Base-by-base conservation (phyloP, 257 asterid species). In the Solanum corneliomulleri region DNA sequence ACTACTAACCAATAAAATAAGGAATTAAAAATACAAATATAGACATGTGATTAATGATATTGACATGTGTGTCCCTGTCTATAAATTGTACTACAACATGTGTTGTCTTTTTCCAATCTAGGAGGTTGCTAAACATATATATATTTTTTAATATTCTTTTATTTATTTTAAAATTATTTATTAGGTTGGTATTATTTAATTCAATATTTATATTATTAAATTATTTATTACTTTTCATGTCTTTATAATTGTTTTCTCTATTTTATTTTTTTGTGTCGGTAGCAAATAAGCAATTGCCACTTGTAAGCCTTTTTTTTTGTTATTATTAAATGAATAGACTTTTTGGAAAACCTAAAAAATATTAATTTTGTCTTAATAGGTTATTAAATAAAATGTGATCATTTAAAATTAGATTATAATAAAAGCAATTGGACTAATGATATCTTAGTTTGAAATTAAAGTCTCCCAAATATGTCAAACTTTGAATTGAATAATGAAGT, bases 191-290 rank as follows among this genome's bases (percentile, higher is more conserved):
- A 23, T 31, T 39, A 84, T 16, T 83, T 33, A 15, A 60, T 62
- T 84, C 16, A 58, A 21, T 62, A 2, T 64, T 60, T 62, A 84
- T 41, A 16, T 8, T 64, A n/a, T 44, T 27, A 6, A 18, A 11
- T 2, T n/a, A 83, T 25, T 84, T 15, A 83, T 23, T 83, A 64
- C 8, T 29, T 83, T 49, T 58, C 52, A 23, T 41, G 56, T n/a
- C 58, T 29, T 41, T n/a, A 25, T 23, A 41, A 75, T 75, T 75
- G 12, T 75, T 23, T 23, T 41, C 33, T 41, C 58, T 44, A 75
- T 77, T 31, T 21, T 41, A 70, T 66, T 85, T 7, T 7, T 41
- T 35, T 68, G 87, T 86, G 88, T 88, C 90, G 90, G 90, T 88
- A 82, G 58, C 74, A 70, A 71, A 85, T 62, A 35, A 70, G n/a